Percentiles rank a stretch among this genome's conserved stretches.
These are phyloP conservation scores for Marasmius fiardii DNA, from an alignment of 1,284 basidiomycete species.

Conservation along the genomic window DNA sequence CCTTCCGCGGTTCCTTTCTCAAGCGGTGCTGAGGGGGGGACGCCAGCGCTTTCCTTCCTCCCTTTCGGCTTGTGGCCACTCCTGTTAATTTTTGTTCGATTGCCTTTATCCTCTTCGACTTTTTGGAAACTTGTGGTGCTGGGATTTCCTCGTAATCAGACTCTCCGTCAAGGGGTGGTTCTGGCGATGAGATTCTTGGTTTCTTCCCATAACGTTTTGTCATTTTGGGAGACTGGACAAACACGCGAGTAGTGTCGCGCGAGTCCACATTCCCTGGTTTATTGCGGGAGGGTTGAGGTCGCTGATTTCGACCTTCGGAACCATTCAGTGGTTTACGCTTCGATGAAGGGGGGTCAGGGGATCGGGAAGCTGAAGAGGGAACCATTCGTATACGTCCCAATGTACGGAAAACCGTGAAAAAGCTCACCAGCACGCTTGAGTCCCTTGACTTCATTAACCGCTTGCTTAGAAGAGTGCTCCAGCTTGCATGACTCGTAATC, in stretches of 20 bases:
- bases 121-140: not conserved
- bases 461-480: no score
- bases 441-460: no score
- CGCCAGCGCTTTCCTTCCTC: conserved; percentile 13
- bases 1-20: no score
- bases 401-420: no score
- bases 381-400: no score
- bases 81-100: not conserved
- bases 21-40: no score
- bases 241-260: not conserved
- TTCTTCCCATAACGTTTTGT: conserved; percentile 1
- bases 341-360: not conserved
- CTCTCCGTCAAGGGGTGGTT: not conserved
- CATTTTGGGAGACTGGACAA: not conserved
- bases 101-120: not conserved
- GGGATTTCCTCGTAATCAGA: conserved; percentile 9
- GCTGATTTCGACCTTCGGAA: not conserved
- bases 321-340: not conserved
- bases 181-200: not conserved
- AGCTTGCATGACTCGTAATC: no score
- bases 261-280: not conserved
- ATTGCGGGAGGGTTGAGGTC: not conserved
- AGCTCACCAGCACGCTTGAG: no score
- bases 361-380: no score
- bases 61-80: not conserved